Evolutionary conservation across 768 basidiomycete genomes (phyloP).

Genomic region (Podaxis mareebaensis): DNA sequence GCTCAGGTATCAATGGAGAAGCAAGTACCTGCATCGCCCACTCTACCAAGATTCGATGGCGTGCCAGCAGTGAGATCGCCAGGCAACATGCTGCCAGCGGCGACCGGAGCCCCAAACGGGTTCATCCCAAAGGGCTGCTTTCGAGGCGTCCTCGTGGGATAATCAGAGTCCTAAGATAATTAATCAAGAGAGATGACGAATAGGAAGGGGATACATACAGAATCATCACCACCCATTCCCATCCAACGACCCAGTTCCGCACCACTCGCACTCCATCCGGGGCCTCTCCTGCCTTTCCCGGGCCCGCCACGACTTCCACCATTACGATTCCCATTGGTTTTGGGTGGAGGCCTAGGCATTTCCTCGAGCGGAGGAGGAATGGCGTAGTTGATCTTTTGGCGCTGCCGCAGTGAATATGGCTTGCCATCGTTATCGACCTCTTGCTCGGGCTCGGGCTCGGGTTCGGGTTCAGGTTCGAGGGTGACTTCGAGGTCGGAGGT

Average conservation of each 20-base stretch:
- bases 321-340: constrained; percentile 31
- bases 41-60: constrained; percentile 83
- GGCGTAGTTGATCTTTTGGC: constrained; percentile 74
- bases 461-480: constrained; percentile 39
- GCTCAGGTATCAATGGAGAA: constrained; percentile 18
- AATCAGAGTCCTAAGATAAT: constrained; percentile 66
- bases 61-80: constrained; percentile 73
- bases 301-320: constrained; percentile 32
- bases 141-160: constrained; percentile 62
- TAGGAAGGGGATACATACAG: constrained; percentile 40
- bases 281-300: constrained; percentile 40
- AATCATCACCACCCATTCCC: constrained; percentile 73
- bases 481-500: constrained; percentile 38
- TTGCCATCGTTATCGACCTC: constrained; percentile 55
- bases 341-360: constrained; percentile 47
- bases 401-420: constrained; percentile 66
- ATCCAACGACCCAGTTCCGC: constrained; percentile 79
- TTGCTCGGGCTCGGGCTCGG: constrained; percentile 43
- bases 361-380: constrained; percentile 84
- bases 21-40: constrained; percentile 69
- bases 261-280: constrained; percentile 80
- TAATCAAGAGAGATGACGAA: neutral
- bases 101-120: constrained; percentile 53
- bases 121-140: constrained; percentile 57
- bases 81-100: constrained; percentile 57